Evolutionary conservation across 495 filamentous ascomycete genomes (phyloP).

Genomic region (Podospora tetraspora): DNA sequence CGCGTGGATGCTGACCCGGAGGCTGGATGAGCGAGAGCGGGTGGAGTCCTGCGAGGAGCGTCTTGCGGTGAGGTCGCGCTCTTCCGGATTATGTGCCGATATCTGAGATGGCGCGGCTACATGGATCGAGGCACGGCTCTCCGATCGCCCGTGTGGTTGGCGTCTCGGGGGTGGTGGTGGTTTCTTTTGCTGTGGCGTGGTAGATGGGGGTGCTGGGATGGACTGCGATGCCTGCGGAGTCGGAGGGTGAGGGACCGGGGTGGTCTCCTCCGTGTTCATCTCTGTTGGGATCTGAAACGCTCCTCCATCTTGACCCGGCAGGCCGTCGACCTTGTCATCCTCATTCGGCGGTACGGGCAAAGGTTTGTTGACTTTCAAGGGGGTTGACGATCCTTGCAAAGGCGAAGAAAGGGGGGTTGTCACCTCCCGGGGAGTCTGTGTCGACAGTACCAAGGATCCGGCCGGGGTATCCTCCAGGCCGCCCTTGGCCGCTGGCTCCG

Average conservation of each 20-base stretch:
- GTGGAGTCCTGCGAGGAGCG: slow-evolving; percentile 43
- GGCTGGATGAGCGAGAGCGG: slow-evolving; percentile 38
- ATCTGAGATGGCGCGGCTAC: slow-evolving; percentile 18
- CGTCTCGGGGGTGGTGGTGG: slow-evolving; percentile 47
- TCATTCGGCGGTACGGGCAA: slow-evolving; percentile 37
- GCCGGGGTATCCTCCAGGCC: not conserved
- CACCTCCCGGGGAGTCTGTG: not conserved
- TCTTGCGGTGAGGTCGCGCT: slow-evolving; percentile 30
- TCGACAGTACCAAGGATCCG: slow-evolving; percentile 8
- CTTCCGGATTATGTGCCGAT: slow-evolving; percentile 17
- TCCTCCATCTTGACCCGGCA: slow-evolving; percentile 43
- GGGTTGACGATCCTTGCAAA: slow-evolving; percentile 12
- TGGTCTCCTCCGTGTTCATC: slow-evolving; percentile 25
- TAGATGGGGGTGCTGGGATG: slow-evolving; percentile 9
- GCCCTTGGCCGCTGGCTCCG: slow-evolving; percentile 23
- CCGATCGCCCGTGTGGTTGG: slow-evolving; percentile 36
- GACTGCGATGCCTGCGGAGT: slow-evolving; percentile 31
- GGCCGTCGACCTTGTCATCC: slow-evolving; percentile 35
- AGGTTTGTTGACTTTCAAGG: slow-evolving; percentile 48
- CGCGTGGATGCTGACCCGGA: slow-evolving; percentile 31
- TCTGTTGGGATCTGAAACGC: slow-evolving; percentile 36
- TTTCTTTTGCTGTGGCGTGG: slow-evolving; percentile 27
- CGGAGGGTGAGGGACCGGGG: slow-evolving; percentile 27
- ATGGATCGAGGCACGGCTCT: slow-evolving; percentile 31
- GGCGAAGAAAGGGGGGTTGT: slow-evolving; percentile 5